Conservation (phyloP, 805 yeast genomes). For the Nakazawaea laoshanensis region DNA sequence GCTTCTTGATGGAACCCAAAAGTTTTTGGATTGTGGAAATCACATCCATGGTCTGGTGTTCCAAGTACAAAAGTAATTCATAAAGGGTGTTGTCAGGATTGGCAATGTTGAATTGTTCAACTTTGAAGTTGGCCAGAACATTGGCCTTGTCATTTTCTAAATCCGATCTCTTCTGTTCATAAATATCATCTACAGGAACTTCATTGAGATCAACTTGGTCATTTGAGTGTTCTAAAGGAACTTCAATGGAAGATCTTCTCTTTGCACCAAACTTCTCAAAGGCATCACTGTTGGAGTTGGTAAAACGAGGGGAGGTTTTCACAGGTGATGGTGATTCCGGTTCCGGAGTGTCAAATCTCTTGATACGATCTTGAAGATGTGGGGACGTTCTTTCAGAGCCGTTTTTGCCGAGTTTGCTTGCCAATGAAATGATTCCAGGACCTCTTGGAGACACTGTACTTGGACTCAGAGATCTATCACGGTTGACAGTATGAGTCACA, state of each 20-base stretch:
- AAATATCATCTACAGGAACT: slow-evolving; percentile 1
- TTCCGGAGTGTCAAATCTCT: slow-evolving; percentile 11
- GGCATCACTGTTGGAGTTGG: slow-evolving; percentile 19
- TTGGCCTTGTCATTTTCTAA: slow-evolving; percentile 36
- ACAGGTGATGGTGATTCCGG: slow-evolving; percentile 15
- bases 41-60: slow-evolving; percentile 89
- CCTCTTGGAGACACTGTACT: slow-evolving; percentile 9
- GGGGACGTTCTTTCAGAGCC: slow-evolving; percentile 9
- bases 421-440: slow-evolving; percentile 19
- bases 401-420: slow-evolving; percentile 18
- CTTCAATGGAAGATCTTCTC: slow-evolving; percentile 14
- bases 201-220: slow-evolving; percentile 7
- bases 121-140: slow-evolving; percentile 54
- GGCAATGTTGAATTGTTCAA: slow-evolving; percentile 70
- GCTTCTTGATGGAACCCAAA: slow-evolving; percentile 66
- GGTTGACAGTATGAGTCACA: slow-evolving; percentile 1
- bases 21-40: slow-evolving; percentile 83
- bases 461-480: neutral
- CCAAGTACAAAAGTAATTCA: slow-evolving; percentile 76
- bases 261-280: slow-evolving; percentile 23
- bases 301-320: slow-evolving; percentile 16
- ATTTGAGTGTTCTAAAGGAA: neutral
- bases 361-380: slow-evolving; percentile 9
- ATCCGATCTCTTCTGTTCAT: slow-evolving; percentile 13
- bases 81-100: slow-evolving; percentile 86